phyloP scores from a whole-genome alignment of 2,329 filamentous ascomycete genomes.

The Pezicula rhizophila region DNA sequence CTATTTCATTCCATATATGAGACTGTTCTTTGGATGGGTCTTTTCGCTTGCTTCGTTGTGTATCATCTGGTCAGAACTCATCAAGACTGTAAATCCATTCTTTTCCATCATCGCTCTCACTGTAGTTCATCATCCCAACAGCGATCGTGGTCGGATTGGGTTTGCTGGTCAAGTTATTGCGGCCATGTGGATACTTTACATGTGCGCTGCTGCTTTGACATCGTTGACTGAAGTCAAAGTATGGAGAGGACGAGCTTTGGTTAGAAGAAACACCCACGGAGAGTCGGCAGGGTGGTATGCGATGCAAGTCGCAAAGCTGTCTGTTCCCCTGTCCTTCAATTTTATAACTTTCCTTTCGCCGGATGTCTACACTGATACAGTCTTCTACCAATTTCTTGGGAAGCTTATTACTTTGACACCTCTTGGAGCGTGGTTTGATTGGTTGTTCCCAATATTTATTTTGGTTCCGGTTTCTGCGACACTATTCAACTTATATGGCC shows the following conservation, averaged over 20 bases:
- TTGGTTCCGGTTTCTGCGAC: conserved; percentile 80
- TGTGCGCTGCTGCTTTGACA: conserved; percentile 83
- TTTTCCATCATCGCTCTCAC: conserved; percentile 64
- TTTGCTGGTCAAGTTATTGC: conserved; percentile 83
- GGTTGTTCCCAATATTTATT: conserved; percentile 82
- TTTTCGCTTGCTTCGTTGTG: conserved; percentile 71
- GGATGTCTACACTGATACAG: conserved; percentile 67
- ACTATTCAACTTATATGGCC: conserved; percentile 83
- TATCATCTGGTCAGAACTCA: conserved; percentile 89
- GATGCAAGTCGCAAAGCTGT: conserved; percentile 84
- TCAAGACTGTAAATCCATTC: conserved; percentile 73
- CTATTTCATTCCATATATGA: conserved; percentile 63
- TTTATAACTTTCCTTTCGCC: conserved; percentile 84
- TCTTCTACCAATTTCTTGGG: conserved; percentile 85
- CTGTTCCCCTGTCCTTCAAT: conserved; percentile 90
- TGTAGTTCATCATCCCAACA: conserved; percentile 52
- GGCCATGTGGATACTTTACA: conserved; percentile 87
- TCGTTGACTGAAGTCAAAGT: conserved; percentile 91
- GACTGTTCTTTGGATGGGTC: conserved; percentile 58
- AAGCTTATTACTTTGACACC: conserved; percentile 76
- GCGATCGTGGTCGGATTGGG: conserved; percentile 68
- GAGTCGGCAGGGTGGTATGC: conserved; percentile 97
- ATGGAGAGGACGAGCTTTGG: conserved; percentile 92
- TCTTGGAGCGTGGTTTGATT: conserved; percentile 77
- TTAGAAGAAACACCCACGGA: conserved; percentile 83